Evolutionary conservation across 345 rosid species (phyloP).

Genomic region (Triadica sebifera): DNA sequence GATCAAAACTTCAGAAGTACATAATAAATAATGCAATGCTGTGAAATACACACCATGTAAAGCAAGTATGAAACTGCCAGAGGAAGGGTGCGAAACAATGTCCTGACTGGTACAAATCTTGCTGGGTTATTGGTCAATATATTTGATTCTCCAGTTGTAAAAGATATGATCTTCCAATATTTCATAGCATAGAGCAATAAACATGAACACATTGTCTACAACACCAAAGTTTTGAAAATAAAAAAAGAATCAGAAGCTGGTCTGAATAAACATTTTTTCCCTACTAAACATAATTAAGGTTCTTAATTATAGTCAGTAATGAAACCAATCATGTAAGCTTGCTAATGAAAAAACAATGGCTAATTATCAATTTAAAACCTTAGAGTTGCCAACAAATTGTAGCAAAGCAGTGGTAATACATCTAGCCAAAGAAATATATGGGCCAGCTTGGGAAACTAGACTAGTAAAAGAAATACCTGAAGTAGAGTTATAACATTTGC

Average conservation of each 20-base stretch:
- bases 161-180: conserved; percentile 22
- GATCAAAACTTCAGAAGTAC: not conserved
- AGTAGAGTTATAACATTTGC: conserved; percentile 66
- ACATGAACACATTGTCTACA: conserved; percentile 26
- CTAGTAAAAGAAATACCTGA: conserved; percentile 43
- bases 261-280: not conserved
- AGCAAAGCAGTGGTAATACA: conserved; percentile 3
- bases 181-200: conserved; percentile 24
- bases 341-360: not conserved
- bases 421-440: not conserved
- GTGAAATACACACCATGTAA: conserved; percentile 22
- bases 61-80: conserved; percentile 25
- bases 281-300: not conserved
- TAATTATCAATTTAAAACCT: not conserved
- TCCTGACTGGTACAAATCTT: conserved; percentile 15
- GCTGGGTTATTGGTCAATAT: conserved; percentile 11
- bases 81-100: conserved; percentile 25
- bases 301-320: not conserved
- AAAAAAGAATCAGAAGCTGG: not conserved
- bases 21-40: not conserved
- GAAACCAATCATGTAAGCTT: not conserved
- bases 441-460: not conserved
- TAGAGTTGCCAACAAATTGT: not conserved
- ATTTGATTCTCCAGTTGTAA: conserved; percentile 18
- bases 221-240: not conserved